Evolutionary conservation across 371 early-diverging fungal genomes (phyloP), one percentile per base, ranked within the genome.

Genomic region (Paraphysoderma sedebokerense): DNA sequence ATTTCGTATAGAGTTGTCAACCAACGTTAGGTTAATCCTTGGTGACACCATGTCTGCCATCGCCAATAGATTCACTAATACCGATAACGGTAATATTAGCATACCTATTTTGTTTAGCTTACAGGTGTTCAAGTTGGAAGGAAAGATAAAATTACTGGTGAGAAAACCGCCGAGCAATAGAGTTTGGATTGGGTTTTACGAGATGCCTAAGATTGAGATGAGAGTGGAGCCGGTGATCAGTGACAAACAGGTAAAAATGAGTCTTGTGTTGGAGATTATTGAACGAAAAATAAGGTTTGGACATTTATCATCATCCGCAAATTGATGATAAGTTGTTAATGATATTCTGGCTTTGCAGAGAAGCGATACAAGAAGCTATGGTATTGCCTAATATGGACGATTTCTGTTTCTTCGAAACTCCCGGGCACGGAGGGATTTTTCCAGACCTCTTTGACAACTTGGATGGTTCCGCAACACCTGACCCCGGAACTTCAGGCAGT

Each of bases 331-430:
- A n/a, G n/a, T n/a, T n/a, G n/a, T n/a, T n/a, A n/a, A n/a, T n/a
- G n/a, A n/a, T n/a, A n/a, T n/a, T n/a, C n/a, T n/a, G n/a, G n/a
- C n/a, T n/a, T n/a, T n/a, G n/a, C n/a, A n/a, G 81, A 47, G 87
- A 88, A 30, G 71, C 84, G 39, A 66, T 92, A 49, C 70, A 74
- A 30, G 83, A 82, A 47, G 77, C 77, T 20, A 65, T 89, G 55
- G 85, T 92, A 5, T 51, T 88, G 52, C 92, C 92, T 17, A 79
- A 90, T 53, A 81, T 90, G 81, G 92, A 92, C 53, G 88, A 90
- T 59, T 69, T 77, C 22, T 74, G 77, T 11, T 88, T 92, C 55
- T 87, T 85, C 56, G 68, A 72, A 23, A 70, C 81, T 8, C 51
- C 63, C 44, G 75, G 80, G 19, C 61, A 53, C 0, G 81, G 81